Base-by-base conservation (phyloP, 2,329 filamentous ascomycete species). In the Clarireedia paspali region DNA sequence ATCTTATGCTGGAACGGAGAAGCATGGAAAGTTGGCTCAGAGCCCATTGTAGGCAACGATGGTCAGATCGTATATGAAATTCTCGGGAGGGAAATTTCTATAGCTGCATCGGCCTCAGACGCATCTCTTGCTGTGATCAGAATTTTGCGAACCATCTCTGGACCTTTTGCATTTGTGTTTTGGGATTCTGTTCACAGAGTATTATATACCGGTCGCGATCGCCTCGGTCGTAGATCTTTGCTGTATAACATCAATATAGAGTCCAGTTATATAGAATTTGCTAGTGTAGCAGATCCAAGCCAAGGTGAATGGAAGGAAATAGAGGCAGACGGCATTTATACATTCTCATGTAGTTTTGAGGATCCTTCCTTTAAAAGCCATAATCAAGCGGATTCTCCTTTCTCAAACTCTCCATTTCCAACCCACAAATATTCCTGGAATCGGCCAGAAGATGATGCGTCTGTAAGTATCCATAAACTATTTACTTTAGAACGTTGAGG, bases 1-100 rank as follows among this genome's bases (percentile, higher is more conserved):
- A 75, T 89, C 0, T 77, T 99, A 2, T 96, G 92, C 77, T 99
- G 94, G 94, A 99, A 99, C 67, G 94, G 94, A 45, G 94, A 99
- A 70, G 92, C 91, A 1, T 99, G 94, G 94, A 85, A 80, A 56
- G 77, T 95, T 50, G 72, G 71, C 7, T 78, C 77, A 36, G 64
- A 77, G 9, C 65, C 70, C 1, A 75, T 96, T n/a, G 57, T 66
- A 42, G 88, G 84, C 56, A 96, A 96, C 67, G 94, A 99, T 71
- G 88, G 88, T 3, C 78, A 86, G 64, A 72, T 75, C 6, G 75
- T 97, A 17, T 84, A 92, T 66, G 67, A 76, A 36, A 66, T 80
- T 39, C 75, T 96, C 48, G 66, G 77, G 39, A 67, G 63, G 57
- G 58, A 74, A 44, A 67, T 64, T 26, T 63, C 61, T 56, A 20